These are phyloP conservation scores for Naganishia cerealis DNA, from an alignment of 1,284 basidiomycete genomes.

Conservation along the genomic window DNA sequence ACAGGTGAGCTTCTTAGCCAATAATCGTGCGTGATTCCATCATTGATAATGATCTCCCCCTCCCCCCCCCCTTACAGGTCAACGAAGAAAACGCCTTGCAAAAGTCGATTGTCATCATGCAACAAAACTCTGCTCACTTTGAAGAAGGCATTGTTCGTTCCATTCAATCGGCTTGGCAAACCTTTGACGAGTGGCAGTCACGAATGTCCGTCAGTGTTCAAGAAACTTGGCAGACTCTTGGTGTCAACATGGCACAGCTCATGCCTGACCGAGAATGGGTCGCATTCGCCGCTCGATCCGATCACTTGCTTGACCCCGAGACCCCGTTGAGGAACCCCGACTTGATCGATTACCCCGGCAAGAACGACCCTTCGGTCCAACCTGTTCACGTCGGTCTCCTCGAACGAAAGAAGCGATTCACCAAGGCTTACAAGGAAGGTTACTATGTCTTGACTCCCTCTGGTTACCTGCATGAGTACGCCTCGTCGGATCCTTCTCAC, in stretches of 20 bases:
- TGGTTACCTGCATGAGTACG: slow-evolving; percentile 91
- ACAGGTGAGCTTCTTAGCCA: slow-evolving; percentile 59
- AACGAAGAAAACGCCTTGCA: slow-evolving; percentile 97
- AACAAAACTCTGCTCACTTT: slow-evolving; percentile 95
- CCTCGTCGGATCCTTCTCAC: slow-evolving; percentile 72
- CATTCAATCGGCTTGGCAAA: slow-evolving; percentile 94
- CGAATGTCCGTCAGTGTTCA: slow-evolving; percentile 79
- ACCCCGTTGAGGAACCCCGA: slow-evolving; percentile 82
- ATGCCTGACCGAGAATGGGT: slow-evolving; percentile 96
- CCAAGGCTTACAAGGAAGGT: slow-evolving; percentile 79
- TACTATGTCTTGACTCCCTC: slow-evolving; percentile 94
- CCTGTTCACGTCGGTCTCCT: slow-evolving; percentile 87
- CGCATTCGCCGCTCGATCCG: slow-evolving; percentile 86
- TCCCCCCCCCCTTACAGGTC: slow-evolving; percentile 58
- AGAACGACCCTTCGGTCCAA: slow-evolving; percentile 85
- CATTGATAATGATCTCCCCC: background rate
- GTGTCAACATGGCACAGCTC: slow-evolving; percentile 76
- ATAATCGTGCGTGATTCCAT: background rate
- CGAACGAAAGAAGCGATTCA: slow-evolving; percentile 97
- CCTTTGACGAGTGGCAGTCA: slow-evolving; percentile 94
- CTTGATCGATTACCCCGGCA: slow-evolving; percentile 81
- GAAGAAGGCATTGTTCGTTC: slow-evolving; percentile 94
- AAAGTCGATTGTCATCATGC: slow-evolving; percentile 98
- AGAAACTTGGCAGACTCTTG: slow-evolving; percentile 75
- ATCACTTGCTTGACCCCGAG: slow-evolving; percentile 95